These are phyloP conservation scores for Pistacia vera DNA, from an alignment of 345 rosid genomes.

Conservation along the genomic window DNA sequence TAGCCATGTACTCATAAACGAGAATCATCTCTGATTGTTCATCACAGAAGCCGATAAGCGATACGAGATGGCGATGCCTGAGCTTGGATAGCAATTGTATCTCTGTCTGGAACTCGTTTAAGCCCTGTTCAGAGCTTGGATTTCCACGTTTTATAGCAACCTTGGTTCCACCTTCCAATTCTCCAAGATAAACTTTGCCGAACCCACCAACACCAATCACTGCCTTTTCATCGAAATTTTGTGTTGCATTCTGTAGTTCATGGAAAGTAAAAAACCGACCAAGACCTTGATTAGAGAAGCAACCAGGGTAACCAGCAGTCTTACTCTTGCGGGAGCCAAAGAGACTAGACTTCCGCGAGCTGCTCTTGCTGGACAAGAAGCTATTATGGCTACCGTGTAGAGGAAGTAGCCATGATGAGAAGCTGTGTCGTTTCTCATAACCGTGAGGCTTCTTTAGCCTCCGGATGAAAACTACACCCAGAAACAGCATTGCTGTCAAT, in stretches of 20 bases:
- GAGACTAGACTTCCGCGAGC: constrained; percentile 54
- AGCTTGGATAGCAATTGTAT: constrained; percentile 85
- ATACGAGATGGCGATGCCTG: constrained; percentile 80
- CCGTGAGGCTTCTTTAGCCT: constrained; percentile 61
- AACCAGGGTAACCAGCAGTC: constrained; percentile 47
- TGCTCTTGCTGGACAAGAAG: constrained; percentile 56
- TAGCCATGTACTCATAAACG: constrained; percentile 85
- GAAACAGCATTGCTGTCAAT: constrained; percentile 44
- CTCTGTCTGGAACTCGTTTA: constrained; percentile 86
- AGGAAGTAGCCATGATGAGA: constrained; percentile 79
- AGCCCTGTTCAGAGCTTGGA: constrained; percentile 74
- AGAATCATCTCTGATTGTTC: constrained; percentile 83
- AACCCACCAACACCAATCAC: constrained; percentile 86
- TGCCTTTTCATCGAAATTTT: constrained; percentile 68
- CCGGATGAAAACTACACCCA: constrained; percentile 44
- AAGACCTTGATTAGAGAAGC: constrained; percentile 59
- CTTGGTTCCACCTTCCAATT: constrained; percentile 63
- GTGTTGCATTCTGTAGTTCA: constrained; percentile 68
- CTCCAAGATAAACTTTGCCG: constrained; percentile 75
- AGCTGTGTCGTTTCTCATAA: constrained; percentile 63
- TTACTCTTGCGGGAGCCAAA: constrained; percentile 64
- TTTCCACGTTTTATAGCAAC: constrained; percentile 75
- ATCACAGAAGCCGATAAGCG: constrained; percentile 80
- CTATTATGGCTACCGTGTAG: constrained; percentile 44
- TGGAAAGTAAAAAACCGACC: constrained; percentile 61